These are phyloP conservation scores for Hanseniaspora occidentalis DNA, from an alignment of 805 yeast species.

Conservation along the genomic window DNA sequence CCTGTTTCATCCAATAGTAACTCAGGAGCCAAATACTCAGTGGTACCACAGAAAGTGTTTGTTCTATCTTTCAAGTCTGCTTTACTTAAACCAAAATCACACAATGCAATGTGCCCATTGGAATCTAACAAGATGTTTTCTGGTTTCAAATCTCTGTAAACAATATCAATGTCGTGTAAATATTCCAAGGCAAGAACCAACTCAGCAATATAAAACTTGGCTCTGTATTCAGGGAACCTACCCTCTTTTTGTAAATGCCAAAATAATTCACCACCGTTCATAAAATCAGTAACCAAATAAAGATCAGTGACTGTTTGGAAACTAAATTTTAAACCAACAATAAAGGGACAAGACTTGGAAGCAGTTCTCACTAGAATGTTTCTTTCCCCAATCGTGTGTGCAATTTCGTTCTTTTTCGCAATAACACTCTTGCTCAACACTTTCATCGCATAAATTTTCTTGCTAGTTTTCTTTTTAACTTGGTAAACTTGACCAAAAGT, in stretches of 20 bases:
- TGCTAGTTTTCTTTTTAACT: constrained; percentile 81
- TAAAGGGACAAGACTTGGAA: constrained; percentile 78
- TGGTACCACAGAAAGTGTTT: constrained; percentile 96
- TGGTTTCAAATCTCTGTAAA: constrained; percentile 93
- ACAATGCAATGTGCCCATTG: constrained; percentile 91
- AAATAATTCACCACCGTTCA: constrained; percentile 96
- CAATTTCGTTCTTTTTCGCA: constrained; percentile 93
- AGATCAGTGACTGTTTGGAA: constrained; percentile 92
- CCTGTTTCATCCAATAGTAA: constrained; percentile 91
- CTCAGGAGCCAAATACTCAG: constrained; percentile 96
- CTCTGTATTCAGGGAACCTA: constrained; percentile 82
- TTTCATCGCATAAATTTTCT: constrained; percentile 94
- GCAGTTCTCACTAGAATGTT: constrained; percentile 89
- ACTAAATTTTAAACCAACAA: constrained; percentile 90
- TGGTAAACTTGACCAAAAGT: constrained; percentile 97
- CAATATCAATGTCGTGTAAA: constrained; percentile 89
- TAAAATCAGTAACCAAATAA: constrained; percentile 89
- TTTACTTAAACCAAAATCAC: constrained; percentile 94
- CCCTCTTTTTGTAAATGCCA: constrained; percentile 98
- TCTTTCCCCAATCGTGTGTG: constrained; percentile 96
- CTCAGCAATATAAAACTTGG: constrained; percentile 95
- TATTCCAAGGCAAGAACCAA: constrained; percentile 87
- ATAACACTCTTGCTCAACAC: constrained; percentile 88
- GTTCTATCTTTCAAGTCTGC: constrained; percentile 86
- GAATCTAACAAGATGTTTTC: constrained; percentile 93